Evolutionary conservation across 2,329 filamentous ascomycete species (phyloP).

Genomic region (Neodidymelliopsis sp.): DNA sequence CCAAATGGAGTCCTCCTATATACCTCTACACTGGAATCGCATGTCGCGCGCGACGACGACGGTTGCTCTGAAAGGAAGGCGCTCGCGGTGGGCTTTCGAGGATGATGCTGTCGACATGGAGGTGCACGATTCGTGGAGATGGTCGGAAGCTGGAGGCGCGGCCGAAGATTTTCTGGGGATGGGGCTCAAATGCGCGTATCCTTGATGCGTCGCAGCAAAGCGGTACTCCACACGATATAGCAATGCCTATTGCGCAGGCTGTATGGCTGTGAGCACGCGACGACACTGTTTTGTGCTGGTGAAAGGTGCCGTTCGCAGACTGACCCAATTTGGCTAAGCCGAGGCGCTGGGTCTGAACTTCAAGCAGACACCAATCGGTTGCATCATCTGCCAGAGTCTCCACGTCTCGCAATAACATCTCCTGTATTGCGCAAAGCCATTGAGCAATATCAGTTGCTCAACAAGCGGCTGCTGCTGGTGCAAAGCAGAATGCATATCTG

Average conservation of each 20-base stretch:
- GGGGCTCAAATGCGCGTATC: conserved; percentile 3
- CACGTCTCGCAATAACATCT: too few relatives aligned
- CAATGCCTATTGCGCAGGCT: conserved; percentile 12
- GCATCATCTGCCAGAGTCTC: background rate
- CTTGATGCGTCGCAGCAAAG: background rate
- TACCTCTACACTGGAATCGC: conserved; percentile 20
- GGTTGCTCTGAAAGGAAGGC: conserved; percentile 1
- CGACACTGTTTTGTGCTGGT: conserved; percentile 6
- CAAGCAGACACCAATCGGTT: background rate
- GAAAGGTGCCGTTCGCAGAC: conserved; percentile 12
- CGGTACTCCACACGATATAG: background rate
- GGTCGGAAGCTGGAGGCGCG: conserved; percentile 15
- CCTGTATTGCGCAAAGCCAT: too few relatives aligned
- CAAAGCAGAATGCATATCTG: too few relatives aligned
- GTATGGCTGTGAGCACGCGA: conserved; percentile 2
- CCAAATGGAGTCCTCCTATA: conserved; percentile 18
- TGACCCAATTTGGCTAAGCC: conserved; percentile 17
- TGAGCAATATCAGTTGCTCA: too few relatives aligned
- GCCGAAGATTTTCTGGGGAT: conserved; percentile 2
- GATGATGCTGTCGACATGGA: conserved; percentile 27
- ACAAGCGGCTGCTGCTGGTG: too few relatives aligned
- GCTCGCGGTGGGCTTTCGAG: conserved; percentile 4
- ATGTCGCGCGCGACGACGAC: conserved; percentile 18
- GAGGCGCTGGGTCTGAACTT: conserved; percentile 17
- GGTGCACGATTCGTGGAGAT: conserved; percentile 19